Evolutionary conservation across 768 basidiomycete species (phyloP).

Genomic region (Kwoniella shandongensis): DNA sequence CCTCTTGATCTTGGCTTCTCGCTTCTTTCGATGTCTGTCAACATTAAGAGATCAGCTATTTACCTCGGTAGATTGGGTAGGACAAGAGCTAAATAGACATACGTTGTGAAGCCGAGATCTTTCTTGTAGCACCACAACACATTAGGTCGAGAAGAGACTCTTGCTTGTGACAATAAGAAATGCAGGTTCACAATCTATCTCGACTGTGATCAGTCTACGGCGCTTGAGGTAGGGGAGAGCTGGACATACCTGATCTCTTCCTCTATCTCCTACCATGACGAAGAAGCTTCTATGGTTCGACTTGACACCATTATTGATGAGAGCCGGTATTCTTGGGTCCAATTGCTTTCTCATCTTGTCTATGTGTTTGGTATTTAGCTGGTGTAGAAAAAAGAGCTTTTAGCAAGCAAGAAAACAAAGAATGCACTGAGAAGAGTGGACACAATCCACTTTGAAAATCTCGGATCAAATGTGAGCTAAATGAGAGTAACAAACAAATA

Average conservation of each 20-base stretch:
- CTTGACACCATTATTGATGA: slow-evolving; percentile 91
- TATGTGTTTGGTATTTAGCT: too few species aligned
- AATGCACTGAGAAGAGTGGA: too few species aligned
- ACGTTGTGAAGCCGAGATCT: slow-evolving; percentile 93
- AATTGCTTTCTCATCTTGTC: slow-evolving; percentile 59
- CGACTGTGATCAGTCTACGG: background rate
- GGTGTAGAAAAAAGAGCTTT: too few species aligned
- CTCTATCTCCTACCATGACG: slow-evolving; percentile 91
- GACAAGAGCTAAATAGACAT: slow-evolving; percentile 40
- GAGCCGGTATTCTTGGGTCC: slow-evolving; percentile 85
- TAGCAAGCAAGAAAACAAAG: too few species aligned
- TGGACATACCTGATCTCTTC: slow-evolving; percentile 76
- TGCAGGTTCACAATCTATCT: slow-evolving; percentile 74
- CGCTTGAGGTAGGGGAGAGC: slow-evolving; percentile 40
- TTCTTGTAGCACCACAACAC: slow-evolving; percentile 99
- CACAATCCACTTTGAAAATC: background rate
- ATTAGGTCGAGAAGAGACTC: slow-evolving; percentile 81
- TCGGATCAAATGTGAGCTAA: slow-evolving; percentile 9
- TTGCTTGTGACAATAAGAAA: slow-evolving; percentile 86
- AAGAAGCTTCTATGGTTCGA: slow-evolving; percentile 92
- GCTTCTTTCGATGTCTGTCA: slow-evolving; percentile 93
- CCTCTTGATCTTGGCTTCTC: slow-evolving; percentile 93
- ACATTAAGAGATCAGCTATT: background rate
- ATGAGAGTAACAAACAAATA: background rate
- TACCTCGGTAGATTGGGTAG: background rate